Conservation (phyloP, 495 filamentous ascomycete genomes). For the Tuber aestivum region DNA sequence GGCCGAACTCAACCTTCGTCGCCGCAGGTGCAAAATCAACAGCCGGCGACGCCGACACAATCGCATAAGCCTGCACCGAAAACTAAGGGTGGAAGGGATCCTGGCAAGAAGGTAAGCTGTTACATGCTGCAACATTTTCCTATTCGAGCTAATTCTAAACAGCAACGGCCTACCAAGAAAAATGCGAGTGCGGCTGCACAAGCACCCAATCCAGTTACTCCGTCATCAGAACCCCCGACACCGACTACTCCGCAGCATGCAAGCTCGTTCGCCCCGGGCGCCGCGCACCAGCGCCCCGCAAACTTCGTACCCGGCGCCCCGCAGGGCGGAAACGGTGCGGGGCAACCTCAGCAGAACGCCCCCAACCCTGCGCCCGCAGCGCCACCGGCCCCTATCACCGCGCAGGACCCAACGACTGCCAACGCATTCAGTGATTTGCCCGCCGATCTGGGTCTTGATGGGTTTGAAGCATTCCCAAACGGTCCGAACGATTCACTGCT, state of each 20-base stretch:
- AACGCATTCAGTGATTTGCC: conserved; percentile 28
- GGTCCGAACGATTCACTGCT: conserved; percentile 65
- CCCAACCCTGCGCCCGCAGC: conserved; percentile 46
- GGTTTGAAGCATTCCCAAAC: conserved; percentile 44
- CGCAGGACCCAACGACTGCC: conserved; percentile 4
- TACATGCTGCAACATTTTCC: conserved; percentile 44
- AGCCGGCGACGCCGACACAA: conserved; percentile 82
- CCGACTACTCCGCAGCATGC: conserved; percentile 79
- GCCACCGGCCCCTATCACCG: conserved; percentile 20
- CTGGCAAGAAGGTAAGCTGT: conserved; percentile 66
- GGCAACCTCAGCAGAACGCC: conserved; percentile 46
- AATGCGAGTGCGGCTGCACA: conserved; percentile 66
- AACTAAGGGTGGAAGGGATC: conserved; percentile 62
- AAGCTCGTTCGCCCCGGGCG: conserved; percentile 56
- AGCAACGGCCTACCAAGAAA: conserved; percentile 56
- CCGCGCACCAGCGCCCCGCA: conserved; percentile 48
- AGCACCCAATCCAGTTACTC: conserved; percentile 62
- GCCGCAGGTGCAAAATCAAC: conserved; percentile 65
- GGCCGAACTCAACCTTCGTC: conserved; percentile 67
- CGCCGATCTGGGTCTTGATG: conserved; percentile 25
- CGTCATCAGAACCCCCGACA: conserved; percentile 70
- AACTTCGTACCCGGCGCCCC: conserved; percentile 44
- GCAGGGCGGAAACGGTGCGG: conserved; percentile 49
- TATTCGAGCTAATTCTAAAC: conserved; percentile 58
- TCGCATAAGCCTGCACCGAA: conserved; percentile 72